phyloP scores from a whole-genome alignment of 805 yeast species.

The Teunomyces atbi region DNA sequence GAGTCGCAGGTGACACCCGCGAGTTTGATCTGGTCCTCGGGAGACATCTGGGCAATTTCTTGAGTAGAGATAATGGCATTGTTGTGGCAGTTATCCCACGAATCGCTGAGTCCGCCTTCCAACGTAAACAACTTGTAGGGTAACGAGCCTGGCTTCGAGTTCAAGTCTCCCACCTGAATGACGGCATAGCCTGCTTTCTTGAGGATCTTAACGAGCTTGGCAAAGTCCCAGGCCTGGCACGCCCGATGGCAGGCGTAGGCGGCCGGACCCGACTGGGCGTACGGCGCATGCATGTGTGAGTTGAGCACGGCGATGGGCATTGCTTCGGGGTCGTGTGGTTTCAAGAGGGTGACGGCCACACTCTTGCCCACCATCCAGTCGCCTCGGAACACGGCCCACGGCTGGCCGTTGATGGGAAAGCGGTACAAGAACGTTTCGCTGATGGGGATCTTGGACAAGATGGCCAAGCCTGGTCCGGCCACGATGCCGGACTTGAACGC shows the following conservation, averaged over 20 bases:
- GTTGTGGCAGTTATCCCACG: slow-evolving; percentile 69
- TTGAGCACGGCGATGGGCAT: slow-evolving; percentile 75
- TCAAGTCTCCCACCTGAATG: slow-evolving; percentile 89
- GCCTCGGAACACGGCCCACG: slow-evolving; percentile 90
- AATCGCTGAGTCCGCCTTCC: slow-evolving; percentile 69
- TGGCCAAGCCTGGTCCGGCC: slow-evolving; percentile 90
- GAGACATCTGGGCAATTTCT: slow-evolving; percentile 27
- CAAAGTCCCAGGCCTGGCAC: slow-evolving; percentile 95
- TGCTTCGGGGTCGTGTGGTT: slow-evolving; percentile 46
- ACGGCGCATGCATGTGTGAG: slow-evolving; percentile 98
- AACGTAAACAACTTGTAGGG: slow-evolving; percentile 72
- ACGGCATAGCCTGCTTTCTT: slow-evolving; percentile 78
- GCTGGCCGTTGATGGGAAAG: slow-evolving; percentile 91
- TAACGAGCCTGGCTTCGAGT: slow-evolving; percentile 82
- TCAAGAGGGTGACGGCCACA: slow-evolving; percentile 66
- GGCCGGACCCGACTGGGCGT: slow-evolving; percentile 77
- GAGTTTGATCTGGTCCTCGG: slow-evolving; percentile 53
- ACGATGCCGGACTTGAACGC: slow-evolving; percentile 79
- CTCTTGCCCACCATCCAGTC: slow-evolving; percentile 98
- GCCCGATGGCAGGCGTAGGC: slow-evolving; percentile 88
- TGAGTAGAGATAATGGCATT: slow-evolving; percentile 20
- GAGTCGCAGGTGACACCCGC: slow-evolving; percentile 95
- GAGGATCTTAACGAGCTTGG: slow-evolving; percentile 60
- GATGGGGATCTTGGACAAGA: slow-evolving; percentile 82
- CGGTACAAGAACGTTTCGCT: slow-evolving; percentile 73